Percentiles rank a stretch among this genome's conserved stretches.
Conservation (phyloP, 2,329 filamentous ascomycete genomes). For the Samsoniella hepiali region DNA sequence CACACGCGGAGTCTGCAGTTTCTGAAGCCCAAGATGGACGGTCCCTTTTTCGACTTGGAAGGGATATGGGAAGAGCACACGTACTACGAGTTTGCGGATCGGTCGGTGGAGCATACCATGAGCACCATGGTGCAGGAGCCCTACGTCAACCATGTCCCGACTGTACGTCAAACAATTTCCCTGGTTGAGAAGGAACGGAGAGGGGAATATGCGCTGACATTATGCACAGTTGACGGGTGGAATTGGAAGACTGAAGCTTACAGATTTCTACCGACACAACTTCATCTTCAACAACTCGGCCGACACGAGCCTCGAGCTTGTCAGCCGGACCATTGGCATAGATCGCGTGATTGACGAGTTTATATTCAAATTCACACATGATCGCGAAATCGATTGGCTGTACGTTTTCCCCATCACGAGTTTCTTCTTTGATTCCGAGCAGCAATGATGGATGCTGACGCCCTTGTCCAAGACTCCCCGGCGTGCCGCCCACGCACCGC, state of each 20-base stretch:
- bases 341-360: slow-evolving; percentile 71
- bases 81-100: slow-evolving; percentile 63
- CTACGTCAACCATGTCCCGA: slow-evolving; percentile 74
- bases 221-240: slow-evolving; percentile 57
- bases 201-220: background rate
- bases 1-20: slow-evolving; percentile 65
- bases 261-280: slow-evolving; percentile 66
- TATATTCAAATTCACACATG: slow-evolving; percentile 60
- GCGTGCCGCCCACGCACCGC: slow-evolving; percentile 49
- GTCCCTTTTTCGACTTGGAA: slow-evolving; percentile 70
- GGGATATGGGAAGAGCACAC: slow-evolving; percentile 77
- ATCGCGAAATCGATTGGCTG: slow-evolving; percentile 61
- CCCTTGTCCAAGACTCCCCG: slow-evolving; percentile 39
- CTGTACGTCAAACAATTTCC: slow-evolving; percentile 39
- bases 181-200: background rate
- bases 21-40: slow-evolving; percentile 59
- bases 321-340: slow-evolving; percentile 59
- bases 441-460: background rate
- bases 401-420: slow-evolving; percentile 33
- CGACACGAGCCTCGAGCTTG: slow-evolving; percentile 29
- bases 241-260: slow-evolving; percentile 60
- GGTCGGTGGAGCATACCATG: slow-evolving; percentile 69
- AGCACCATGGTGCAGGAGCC: slow-evolving; percentile 70
- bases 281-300: slow-evolving; percentile 58
- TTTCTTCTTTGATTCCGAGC: slow-evolving; percentile 18